Evolutionary conservation across 1,284 basidiomycete genomes (phyloP).

Genomic region (Vanrija sp.): DNA sequence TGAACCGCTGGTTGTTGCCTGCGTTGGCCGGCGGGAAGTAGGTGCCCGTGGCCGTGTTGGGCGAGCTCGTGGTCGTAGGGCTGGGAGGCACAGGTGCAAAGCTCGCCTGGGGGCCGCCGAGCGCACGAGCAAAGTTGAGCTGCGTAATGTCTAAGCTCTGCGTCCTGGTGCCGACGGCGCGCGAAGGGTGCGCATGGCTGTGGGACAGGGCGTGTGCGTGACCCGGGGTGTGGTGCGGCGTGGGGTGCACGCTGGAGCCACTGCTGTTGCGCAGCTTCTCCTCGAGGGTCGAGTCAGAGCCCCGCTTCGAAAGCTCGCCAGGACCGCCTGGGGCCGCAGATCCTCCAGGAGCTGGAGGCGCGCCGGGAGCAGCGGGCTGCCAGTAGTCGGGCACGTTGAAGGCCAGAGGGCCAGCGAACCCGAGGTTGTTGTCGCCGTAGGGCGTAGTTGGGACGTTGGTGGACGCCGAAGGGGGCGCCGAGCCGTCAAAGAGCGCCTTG

Average conservation of each 20-base stretch:
- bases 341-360: slow-evolving; percentile 52
- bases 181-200: slow-evolving; percentile 29
- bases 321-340: slow-evolving; percentile 58
- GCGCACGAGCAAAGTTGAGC: slow-evolving; percentile 38
- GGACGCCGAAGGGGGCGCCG: slow-evolving; percentile 63
- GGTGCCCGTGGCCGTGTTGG: slow-evolving; percentile 33
- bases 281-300: slow-evolving; percentile 81
- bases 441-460: slow-evolving; percentile 51
- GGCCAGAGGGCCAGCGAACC: slow-evolving; percentile 28
- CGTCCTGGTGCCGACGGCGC: slow-evolving; percentile 41
- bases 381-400: slow-evolving; percentile 32
- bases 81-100: slow-evolving; percentile 31
- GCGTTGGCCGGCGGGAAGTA: slow-evolving; percentile 24
- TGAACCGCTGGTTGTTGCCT: slow-evolving; percentile 13
- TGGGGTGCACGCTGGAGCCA: slow-evolving; percentile 52
- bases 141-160: slow-evolving; percentile 51
- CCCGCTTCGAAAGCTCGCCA: slow-evolving; percentile 74
- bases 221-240: slow-evolving; percentile 55
- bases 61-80: slow-evolving; percentile 22
- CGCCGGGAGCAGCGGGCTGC: slow-evolving; percentile 12
- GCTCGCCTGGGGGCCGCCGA: slow-evolving; percentile 16
- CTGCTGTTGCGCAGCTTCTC: slow-evolving; percentile 72
- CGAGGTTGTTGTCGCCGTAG: slow-evolving; percentile 23
- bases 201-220: slow-evolving; percentile 19
- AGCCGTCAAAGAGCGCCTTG: slow-evolving; percentile 79